Evolutionary conservation across 805 yeast species (phyloP), one percentile per base, ranked within the genome.

Genomic region (Pichia ethanolica): DNA sequence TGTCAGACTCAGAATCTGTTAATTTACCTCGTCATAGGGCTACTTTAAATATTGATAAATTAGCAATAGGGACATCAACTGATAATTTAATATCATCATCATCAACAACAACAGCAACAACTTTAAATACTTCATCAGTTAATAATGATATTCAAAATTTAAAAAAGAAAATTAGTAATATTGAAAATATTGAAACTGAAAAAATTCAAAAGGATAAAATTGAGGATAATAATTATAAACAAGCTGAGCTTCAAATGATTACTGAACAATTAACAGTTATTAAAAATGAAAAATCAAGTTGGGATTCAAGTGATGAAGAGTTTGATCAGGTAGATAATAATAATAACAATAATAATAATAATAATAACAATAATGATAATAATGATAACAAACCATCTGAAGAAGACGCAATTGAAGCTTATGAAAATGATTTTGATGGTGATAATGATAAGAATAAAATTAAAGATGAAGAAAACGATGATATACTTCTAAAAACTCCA

Each of bases 1-100:
- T 37, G 47, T 30, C 42, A 11, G 41, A 47, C 11, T 5, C 37
- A 6, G 54, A 53, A 2, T 26, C 47, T 20, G 45, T 53, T 3
- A 38, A 50, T 7, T 46, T 63, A 20, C 68, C 68, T 27, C 60
- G 68, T 28, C 56, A 55, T 39, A 52, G 58, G 39, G 67, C 60
- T 8, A 63, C 66, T 1, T 43, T 59, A 33, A 57, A 64, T 46
- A 66, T 64, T 37, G 61, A 60, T 47, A 65, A 60, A 1, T 46
- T 64, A 37, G 54, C 60, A 12, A 36, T 54, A 7, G 45, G 42
- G 32, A 26, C 37, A 7, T 10, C 44, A 8, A 35, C 26, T 28
- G 47, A 35, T 8, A 34, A 39, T 5, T 8, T 25, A 4, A 5
- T 7, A 10, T 5, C 28, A 12, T 11, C 36, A 34, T 9, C n/a